phyloP scores from a whole-genome alignment of 345 rosid genomes.

The Noccaea caerulescens region DNA sequence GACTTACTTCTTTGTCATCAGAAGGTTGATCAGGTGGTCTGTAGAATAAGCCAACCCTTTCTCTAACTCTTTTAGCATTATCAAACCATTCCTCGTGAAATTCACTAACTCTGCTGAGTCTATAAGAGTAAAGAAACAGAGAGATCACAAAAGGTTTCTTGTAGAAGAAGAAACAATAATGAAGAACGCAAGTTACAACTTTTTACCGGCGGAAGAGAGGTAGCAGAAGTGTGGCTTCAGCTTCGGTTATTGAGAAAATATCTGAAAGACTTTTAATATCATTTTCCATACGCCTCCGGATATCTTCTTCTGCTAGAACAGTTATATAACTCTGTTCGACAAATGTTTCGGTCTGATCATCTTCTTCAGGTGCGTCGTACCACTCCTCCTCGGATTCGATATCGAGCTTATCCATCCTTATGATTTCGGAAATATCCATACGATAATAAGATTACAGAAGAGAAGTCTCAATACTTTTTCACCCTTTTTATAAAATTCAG shows the following conservation, averaged over 20 bases:
- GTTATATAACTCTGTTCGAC: conserved; percentile 9
- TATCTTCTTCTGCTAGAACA: conserved; percentile 21
- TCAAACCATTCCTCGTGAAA: conserved; percentile 16
- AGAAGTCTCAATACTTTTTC: not conserved
- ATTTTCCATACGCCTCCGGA: conserved; percentile 8
- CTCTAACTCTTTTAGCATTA: conserved; percentile 10
- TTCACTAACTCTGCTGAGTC: conserved; percentile 20
- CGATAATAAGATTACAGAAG: not conserved
- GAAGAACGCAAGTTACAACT: not conserved
- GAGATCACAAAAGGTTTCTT: conserved; percentile 18
- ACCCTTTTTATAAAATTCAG: not conserved
- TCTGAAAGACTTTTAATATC: conserved; percentile 23
- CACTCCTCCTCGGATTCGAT: conserved; percentile 2
- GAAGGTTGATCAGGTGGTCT: conserved; percentile 3
- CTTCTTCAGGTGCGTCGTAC: conserved; percentile 10
- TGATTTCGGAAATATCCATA: conserved; percentile 8
- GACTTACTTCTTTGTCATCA: conserved; percentile 16
- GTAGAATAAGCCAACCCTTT: conserved; percentile 26
- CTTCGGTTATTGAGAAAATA: conserved; percentile 12
- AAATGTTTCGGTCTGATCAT: conserved; percentile 19
- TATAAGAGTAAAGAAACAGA: conserved; percentile 5
- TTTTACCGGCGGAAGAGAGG: conserved; percentile 22
- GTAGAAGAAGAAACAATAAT: not conserved
- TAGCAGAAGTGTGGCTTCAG: conserved; percentile 36
- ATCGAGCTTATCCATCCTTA: not conserved